Evolutionary conservation across 208 protist genomes (phyloP), one percentile per base, ranked within the genome.

Genomic region (Wallacemonas sp.): DNA sequence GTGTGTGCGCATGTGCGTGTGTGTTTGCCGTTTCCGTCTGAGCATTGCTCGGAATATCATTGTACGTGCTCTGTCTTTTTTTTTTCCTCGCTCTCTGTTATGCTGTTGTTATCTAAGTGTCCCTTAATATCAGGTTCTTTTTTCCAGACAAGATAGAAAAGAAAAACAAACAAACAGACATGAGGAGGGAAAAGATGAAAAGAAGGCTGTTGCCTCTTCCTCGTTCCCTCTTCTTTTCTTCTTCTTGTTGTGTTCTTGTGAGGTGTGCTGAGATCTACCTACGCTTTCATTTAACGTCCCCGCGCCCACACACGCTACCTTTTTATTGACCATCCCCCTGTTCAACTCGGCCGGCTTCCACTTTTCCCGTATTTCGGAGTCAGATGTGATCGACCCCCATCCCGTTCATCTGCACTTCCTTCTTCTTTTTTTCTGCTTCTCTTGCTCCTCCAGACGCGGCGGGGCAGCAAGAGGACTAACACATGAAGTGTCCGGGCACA

Each of bases 241-340:
- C 33, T 39, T 71, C 37, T 38, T 32, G 26, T 42, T 62, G 41
- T 52, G 8, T 33, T 58, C 52, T 1, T 63, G 45, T 62, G n/a
- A 15, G 32, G 21, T 17, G 13, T 34, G 38, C 15, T 17, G 21
- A 29, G 38, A 13, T 22, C 52, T 59, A 55, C 55, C 34, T 63
- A 57, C 21, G 10, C 66, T 59, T 62, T 65, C 60, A 63, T 52
- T 53, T 55, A 66, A 53, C 59, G 19, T n/a, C 26, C 30, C 41
- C n/a, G 17, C 34, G n/a, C n/a, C n/a, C n/a, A n/a, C n/a, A n/a
- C n/a, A n/a, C n/a, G n/a, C n/a, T n/a, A 50, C 3, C 45, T 32
- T 48, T 54, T 68, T 57, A 72, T 50, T 58, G 46, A 53, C 38
- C 5, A 48, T 55, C 10, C n/a, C 34, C 17, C 24, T 68, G 13